These are phyloP conservation scores for Umbelopsis vinacea DNA, from an alignment of 192 early-diverging fungal species.

Conservation along the genomic window DNA sequence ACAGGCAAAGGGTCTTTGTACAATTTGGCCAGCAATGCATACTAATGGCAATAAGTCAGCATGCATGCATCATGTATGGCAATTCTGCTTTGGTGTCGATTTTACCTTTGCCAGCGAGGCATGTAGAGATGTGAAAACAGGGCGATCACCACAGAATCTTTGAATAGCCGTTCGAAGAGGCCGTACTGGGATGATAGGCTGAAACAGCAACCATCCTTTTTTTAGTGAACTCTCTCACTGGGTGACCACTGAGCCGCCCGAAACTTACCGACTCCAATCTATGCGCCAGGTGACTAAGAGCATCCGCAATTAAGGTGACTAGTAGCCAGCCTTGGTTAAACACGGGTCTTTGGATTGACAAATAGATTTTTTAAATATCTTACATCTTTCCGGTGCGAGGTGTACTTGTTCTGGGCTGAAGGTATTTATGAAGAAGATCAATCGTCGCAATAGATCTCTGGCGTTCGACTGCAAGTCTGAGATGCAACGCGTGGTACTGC, in stretches of 20 bases:
- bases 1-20: constrained; percentile 54
- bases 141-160: constrained; percentile 37
- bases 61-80: not conserved
- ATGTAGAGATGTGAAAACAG: constrained; percentile 49
- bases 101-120: constrained; percentile 41
- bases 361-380: not conserved
- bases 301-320: constrained; percentile 48
- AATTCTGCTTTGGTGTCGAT: not conserved
- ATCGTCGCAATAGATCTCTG: constrained; percentile 39
- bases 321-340: not conserved
- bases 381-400: constrained; percentile 45
- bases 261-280: constrained; percentile 39
- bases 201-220: not conserved
- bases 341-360: not conserved
- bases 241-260: not conserved
- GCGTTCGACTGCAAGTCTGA: constrained; percentile 41
- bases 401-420: constrained; percentile 44
- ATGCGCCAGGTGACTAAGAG: constrained; percentile 42
- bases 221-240: not conserved
- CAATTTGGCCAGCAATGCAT: constrained; percentile 54
- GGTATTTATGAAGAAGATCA: constrained; percentile 45
- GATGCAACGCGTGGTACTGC: constrained; percentile 44
- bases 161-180: constrained; percentile 43
- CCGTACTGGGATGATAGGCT: constrained; percentile 48
- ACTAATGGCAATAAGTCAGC: not conserved